phyloP scores from a whole-genome alignment of 352 stramenopile genomes.

The Blastocystis sp. region DNA sequence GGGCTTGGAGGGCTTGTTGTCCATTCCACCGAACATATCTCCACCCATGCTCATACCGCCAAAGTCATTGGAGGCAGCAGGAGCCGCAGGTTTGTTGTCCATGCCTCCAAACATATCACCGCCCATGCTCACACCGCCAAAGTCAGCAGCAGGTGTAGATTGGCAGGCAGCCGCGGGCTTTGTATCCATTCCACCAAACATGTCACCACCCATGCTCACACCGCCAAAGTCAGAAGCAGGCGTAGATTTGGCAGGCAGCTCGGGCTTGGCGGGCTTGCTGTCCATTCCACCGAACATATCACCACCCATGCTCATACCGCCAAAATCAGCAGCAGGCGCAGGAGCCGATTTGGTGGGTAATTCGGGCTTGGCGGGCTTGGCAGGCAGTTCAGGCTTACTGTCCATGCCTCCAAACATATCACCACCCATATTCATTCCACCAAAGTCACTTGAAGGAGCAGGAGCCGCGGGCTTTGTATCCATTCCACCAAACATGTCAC shows the following conservation, averaged over 20 bases:
- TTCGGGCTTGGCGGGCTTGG: background rate
- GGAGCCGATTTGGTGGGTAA: background rate
- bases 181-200: constrained; percentile 59
- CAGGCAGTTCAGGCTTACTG: background rate
- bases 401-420: constrained; percentile 68
- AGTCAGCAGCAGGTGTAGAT: too few relatives aligned
- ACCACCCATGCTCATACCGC: constrained; percentile 14
- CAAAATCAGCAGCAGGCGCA: constrained; percentile 14
- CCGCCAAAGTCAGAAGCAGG: constrained; percentile 22
- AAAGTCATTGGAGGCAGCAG: constrained; percentile 23
- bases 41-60: background rate
- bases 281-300: constrained; percentile 48
- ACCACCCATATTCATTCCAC: constrained; percentile 40
- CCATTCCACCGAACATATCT: constrained; percentile 54
- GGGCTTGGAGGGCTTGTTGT: background rate
- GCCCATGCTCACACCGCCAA: constrained; percentile 39
- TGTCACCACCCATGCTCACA: constrained; percentile 37
- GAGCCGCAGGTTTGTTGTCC: constrained; percentile 2
- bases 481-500: constrained; percentile 26
- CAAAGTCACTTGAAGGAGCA: constrained; percentile 6
- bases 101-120: constrained; percentile 30
- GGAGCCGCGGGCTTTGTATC: background rate
- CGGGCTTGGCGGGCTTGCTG: background rate
- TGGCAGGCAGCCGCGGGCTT: background rate
- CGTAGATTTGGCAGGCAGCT: background rate